Evolutionary conservation across 2,329 filamentous ascomycete species (phyloP).

Genomic region (Didymellaceae sp.): DNA sequence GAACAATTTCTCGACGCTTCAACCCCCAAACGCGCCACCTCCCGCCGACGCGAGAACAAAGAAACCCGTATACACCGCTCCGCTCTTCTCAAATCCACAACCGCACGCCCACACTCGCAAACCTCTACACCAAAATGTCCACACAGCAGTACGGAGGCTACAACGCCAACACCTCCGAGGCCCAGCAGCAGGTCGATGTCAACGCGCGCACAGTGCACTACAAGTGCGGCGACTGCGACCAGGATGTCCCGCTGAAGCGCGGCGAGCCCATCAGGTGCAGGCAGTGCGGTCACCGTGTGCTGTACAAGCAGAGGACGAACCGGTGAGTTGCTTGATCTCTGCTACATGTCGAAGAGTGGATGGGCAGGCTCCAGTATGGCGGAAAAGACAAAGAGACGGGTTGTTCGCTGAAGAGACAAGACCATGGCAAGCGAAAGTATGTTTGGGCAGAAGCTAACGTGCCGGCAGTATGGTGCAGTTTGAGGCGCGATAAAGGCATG

Average conservation of each 20-base stretch:
- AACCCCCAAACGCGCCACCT: not conserved
- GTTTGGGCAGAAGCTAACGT: constrained; percentile 23
- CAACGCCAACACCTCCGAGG: constrained; percentile 20
- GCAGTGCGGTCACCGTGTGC: constrained; percentile 90
- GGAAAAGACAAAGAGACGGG: too few species aligned
- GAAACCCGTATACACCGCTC: not conserved
- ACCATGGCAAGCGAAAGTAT: too few species aligned
- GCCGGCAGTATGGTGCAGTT: constrained; percentile 87
- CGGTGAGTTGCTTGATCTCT: constrained; percentile 66
- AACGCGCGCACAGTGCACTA: constrained; percentile 56
- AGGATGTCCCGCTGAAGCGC: constrained; percentile 75
- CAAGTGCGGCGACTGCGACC: constrained; percentile 82
- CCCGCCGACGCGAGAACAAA: not conserved
- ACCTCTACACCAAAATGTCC: constrained; percentile 6
- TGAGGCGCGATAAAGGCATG: constrained; percentile 73
- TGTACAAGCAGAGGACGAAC: constrained; percentile 98
- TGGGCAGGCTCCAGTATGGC: not conserved
- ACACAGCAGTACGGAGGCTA: constrained; percentile 20
- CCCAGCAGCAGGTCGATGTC: constrained; percentile 46
- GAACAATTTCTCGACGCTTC: constrained; percentile 12
- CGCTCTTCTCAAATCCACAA: not conserved
- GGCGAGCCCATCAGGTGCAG: constrained; percentile 85
- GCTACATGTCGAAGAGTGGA: not conserved
- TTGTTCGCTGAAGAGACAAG: too few species aligned
- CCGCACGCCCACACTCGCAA: not conserved